These are phyloP conservation scores for Fraxinus paxiana DNA, from an alignment of 305 asterid species.

Conservation along the genomic window DNA sequence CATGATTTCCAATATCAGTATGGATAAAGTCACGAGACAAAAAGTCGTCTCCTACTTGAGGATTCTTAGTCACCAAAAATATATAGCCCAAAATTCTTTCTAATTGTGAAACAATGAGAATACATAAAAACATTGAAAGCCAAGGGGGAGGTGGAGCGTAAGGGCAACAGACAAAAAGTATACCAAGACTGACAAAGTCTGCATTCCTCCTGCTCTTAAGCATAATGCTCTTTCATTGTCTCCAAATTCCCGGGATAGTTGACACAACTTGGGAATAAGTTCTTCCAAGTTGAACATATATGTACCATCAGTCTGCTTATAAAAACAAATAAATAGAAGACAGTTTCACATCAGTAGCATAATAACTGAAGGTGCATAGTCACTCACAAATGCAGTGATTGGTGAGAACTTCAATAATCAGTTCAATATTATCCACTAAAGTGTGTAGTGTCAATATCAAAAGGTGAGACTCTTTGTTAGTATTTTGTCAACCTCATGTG, in stretches of 20 bases:
- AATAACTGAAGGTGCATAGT: neutral
- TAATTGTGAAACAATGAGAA: neutral
- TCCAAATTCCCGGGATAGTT: constrained; percentile 49
- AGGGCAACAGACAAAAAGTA: neutral
- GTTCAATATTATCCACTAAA: neutral
- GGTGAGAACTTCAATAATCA: neutral
- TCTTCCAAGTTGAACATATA: constrained; percentile 56
- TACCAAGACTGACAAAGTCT: constrained; percentile 48
- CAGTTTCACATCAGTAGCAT: neutral
- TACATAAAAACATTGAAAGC: neutral
- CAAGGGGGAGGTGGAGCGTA: neutral
- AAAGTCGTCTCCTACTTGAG: neutral
- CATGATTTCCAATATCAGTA: neutral
- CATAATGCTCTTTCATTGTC: constrained; percentile 40
- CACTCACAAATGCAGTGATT: neutral
- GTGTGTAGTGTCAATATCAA: neutral
- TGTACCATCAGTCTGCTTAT: constrained; percentile 40
- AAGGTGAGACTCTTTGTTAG: neutral
- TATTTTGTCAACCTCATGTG: neutral
- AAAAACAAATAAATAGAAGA: constrained; percentile 7
- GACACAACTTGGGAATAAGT: constrained; percentile 48
- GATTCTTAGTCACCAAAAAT: neutral
- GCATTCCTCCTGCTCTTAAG: constrained; percentile 44
- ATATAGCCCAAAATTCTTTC: neutral
- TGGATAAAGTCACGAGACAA: neutral